Conservation (phyloP, 1,139 yeast species). For the Ashbya aceris region DNA sequence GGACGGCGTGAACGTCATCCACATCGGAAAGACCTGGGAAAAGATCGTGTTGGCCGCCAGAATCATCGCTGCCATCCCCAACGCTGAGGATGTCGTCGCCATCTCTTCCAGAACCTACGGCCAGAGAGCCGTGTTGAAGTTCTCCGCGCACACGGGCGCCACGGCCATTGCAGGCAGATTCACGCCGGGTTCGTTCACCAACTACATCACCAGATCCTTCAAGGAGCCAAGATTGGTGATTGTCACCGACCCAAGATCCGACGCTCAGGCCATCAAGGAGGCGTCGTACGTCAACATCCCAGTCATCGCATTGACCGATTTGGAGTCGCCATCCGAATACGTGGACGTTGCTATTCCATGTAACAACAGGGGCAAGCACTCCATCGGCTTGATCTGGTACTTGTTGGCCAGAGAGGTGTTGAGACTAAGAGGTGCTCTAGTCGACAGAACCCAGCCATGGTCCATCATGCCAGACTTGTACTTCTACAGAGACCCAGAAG, state of each 20-base stretch:
- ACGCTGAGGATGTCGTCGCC: conserved; percentile 97
- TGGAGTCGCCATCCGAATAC: conserved; percentile 98
- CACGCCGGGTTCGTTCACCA: conserved; percentile 99
- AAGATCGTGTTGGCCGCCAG: conserved; percentile 99
- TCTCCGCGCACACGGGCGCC: conserved; percentile 99
- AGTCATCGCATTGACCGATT: conserved; percentile 97
- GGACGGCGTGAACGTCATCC: conserved; percentile 98
- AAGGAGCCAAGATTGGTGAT: conserved; percentile 99
- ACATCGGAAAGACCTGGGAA: conserved; percentile 99
- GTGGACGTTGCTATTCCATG: conserved; percentile 99
- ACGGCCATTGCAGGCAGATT: conserved; percentile 99
- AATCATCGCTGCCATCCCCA: conserved; percentile 98
- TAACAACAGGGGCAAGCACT: conserved; percentile 99
- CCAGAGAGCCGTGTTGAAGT: conserved; percentile 99
- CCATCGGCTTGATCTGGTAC: conserved; percentile 99
- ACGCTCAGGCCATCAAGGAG: conserved; percentile 99
- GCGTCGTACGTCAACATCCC: conserved; percentile 99
- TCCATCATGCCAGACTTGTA: conserved; percentile 99
- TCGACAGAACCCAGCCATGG: conserved; percentile 97
- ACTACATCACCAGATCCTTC: conserved; percentile 99
- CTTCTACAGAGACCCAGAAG: conserved; percentile 99
- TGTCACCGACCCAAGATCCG: conserved; percentile 99
- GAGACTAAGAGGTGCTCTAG: conserved; percentile 96
- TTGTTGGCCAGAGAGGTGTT: conserved; percentile 98
- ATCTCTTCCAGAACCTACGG: conserved; percentile 99